Conservation (phyloP, 768 basidiomycete species). For the Suillus fuscotomentosus region DNA sequence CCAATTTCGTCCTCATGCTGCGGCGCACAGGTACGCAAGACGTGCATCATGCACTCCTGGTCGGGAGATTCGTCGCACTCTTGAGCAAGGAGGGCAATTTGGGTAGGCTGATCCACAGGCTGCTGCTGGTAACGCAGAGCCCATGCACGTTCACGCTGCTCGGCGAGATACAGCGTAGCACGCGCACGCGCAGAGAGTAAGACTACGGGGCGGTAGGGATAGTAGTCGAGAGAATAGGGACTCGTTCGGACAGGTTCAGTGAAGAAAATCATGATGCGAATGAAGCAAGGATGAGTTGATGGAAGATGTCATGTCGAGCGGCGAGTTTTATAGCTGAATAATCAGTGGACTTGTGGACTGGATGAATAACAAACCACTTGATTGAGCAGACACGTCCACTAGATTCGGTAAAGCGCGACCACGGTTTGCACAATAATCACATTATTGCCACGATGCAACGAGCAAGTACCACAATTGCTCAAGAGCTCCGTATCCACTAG, state of each 20-base stretch:
- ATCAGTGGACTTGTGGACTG: neutral
- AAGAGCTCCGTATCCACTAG: too few species aligned
- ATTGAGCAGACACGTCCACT: neutral
- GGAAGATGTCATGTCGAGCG: neutral
- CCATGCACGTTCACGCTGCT: neutral
- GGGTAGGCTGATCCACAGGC: neutral
- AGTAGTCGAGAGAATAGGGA: neutral
- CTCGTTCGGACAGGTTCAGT: neutral
- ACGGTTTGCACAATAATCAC: neutral
- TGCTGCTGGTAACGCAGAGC: neutral
- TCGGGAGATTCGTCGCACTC: neutral
- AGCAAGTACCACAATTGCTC: neutral
- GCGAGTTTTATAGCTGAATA: neutral
- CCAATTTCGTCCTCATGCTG: neutral
- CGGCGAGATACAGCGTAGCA: slow-evolving; percentile 27
- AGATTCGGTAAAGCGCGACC: neutral
- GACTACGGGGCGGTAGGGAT: neutral
- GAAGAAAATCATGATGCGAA: neutral
- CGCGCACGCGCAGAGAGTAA: neutral
- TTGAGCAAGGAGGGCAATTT: neutral
- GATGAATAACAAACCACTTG: neutral
- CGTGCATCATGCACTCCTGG: neutral
- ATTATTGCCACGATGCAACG: neutral
- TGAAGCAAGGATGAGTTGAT: neutral
- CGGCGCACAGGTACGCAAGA: neutral